Conservation (phyloP, 2,329 filamentous ascomycete genomes). For the Microdochium trichocladiopsis region DNA sequence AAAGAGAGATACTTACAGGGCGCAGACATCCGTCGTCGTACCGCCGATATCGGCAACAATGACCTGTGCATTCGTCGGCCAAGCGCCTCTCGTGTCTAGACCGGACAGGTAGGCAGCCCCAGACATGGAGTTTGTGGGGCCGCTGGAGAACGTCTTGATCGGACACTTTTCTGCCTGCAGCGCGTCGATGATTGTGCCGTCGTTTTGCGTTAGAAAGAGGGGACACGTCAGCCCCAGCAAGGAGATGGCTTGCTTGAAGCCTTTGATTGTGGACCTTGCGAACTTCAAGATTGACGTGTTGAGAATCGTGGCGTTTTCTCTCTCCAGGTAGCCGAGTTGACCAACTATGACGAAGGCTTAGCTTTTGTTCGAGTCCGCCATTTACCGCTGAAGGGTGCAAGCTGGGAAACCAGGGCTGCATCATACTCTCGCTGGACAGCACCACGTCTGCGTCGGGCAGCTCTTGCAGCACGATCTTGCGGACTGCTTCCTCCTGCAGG, state of each 20-base stretch:
- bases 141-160: conserved; percentile 55
- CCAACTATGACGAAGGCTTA: no score
- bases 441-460: conserved; percentile 37
- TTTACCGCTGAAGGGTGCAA: no score
- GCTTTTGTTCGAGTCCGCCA: no score
- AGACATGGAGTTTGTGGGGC: conserved; percentile 57
- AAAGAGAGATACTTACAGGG: conserved; percentile 54
- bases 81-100: conserved; percentile 14
- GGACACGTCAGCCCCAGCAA: conserved; percentile 41
- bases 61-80: conserved; percentile 16
- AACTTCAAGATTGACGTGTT: conserved; percentile 56
- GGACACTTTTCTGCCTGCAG: conserved; percentile 46
- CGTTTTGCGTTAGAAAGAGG: conserved; percentile 57
- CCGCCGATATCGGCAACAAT: conserved; percentile 63
- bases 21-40: conserved; percentile 58
- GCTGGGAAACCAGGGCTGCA: background rate
- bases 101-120: conserved; percentile 45
- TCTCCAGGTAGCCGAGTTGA: conserved; percentile 48
- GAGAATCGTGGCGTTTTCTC: conserved; percentile 58
- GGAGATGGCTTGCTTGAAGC: conserved; percentile 44
- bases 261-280: conserved; percentile 46
- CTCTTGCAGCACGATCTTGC: conserved; percentile 30
- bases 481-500: conserved; percentile 40
- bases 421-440: conserved; percentile 31
- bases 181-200: conserved; percentile 52